phyloP scores from a whole-genome alignment of 805 yeast genomes.

The Candida coleopterorum region DNA sequence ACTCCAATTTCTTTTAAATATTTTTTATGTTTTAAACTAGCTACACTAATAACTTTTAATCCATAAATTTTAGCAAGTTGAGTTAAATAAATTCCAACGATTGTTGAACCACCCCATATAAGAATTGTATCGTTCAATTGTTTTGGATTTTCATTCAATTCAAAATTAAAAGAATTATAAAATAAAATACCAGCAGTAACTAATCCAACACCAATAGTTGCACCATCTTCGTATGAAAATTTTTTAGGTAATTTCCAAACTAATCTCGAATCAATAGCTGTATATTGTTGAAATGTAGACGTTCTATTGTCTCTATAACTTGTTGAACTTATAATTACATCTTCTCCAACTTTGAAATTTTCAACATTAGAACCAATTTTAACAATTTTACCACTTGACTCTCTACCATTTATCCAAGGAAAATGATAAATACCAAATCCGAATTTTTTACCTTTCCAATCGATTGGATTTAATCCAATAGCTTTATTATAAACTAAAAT shows the following conservation, averaged over 20 bases:
- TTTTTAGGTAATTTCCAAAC: constrained; percentile 40
- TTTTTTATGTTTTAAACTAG: constrained; percentile 16
- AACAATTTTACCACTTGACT: constrained; percentile 38
- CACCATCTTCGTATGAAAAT: constrained; percentile 34
- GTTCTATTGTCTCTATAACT: constrained; percentile 44
- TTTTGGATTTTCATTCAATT: constrained; percentile 1
- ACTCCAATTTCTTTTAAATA: constrained; percentile 21
- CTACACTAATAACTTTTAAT: constrained; percentile 29
- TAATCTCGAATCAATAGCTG: constrained; percentile 40
- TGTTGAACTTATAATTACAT: constrained; percentile 43
- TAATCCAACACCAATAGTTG: constrained; percentile 44
- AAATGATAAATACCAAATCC: constrained; percentile 43
- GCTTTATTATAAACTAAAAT: constrained; percentile 22
- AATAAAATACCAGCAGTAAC: constrained; percentile 37
- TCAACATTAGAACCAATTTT: constrained; percentile 28
- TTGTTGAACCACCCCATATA: constrained; percentile 49
- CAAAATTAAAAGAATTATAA: constrained; percentile 17
- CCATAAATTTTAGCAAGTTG: constrained; percentile 40
- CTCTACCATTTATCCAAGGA: constrained; percentile 50
- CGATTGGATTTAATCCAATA: constrained; percentile 44
- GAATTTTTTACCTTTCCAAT: constrained; percentile 46
- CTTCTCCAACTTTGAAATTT: constrained; percentile 25
- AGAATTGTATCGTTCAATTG: constrained; percentile 17
- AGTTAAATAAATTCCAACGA: constrained; percentile 40
- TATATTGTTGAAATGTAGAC: constrained; percentile 44